These are phyloP conservation scores for Scheffersomyces coipomensis DNA, from an alignment of 805 yeast genomes.

Conservation along the genomic window DNA sequence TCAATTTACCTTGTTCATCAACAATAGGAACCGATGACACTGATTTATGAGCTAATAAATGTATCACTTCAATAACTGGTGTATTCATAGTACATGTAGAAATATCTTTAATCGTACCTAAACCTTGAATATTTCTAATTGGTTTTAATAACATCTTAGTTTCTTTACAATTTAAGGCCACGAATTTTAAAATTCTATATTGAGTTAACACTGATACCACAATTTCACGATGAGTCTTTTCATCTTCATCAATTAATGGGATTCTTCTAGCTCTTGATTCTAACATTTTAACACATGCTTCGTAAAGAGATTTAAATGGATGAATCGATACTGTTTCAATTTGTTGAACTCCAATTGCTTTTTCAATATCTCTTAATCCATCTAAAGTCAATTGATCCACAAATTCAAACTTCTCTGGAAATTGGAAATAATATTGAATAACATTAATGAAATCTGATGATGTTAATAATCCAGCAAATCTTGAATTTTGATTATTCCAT, in stretches of 20 bases:
- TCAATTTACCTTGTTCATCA: slow-evolving; percentile 64
- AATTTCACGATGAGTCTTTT: slow-evolving; percentile 86
- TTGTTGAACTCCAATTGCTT: slow-evolving; percentile 80
- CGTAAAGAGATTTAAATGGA: slow-evolving; percentile 85
- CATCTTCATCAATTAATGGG: slow-evolving; percentile 92
- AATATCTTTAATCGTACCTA: slow-evolving; percentile 52
- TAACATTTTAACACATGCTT: slow-evolving; percentile 91
- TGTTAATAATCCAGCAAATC: slow-evolving; percentile 92
- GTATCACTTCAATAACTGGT: slow-evolving; percentile 92
- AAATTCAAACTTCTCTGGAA: slow-evolving; percentile 82
- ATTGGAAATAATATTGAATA: slow-evolving; percentile 87
- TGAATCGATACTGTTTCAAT: slow-evolving; percentile 85
- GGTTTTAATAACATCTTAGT: slow-evolving; percentile 81
- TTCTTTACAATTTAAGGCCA: slow-evolving; percentile 93
- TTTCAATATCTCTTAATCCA: slow-evolving; percentile 83
- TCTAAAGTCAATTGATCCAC: slow-evolving; percentile 84
- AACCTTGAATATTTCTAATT: slow-evolving; percentile 64
- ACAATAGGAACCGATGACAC: slow-evolving; percentile 93
- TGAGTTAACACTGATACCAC: slow-evolving; percentile 95
- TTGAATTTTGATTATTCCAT: slow-evolving; percentile 86
- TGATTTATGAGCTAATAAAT: slow-evolving; percentile 70
- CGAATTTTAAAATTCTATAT: slow-evolving; percentile 92
- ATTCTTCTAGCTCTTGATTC: slow-evolving; percentile 87
- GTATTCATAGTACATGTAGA: slow-evolving; percentile 85
- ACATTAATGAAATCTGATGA: slow-evolving; percentile 92